Evolutionary conservation across 2,329 filamentous ascomycete genomes (phyloP), one percentile per base, ranked within the genome.

Genomic region (Pseudogymnoascus sp.): DNA sequence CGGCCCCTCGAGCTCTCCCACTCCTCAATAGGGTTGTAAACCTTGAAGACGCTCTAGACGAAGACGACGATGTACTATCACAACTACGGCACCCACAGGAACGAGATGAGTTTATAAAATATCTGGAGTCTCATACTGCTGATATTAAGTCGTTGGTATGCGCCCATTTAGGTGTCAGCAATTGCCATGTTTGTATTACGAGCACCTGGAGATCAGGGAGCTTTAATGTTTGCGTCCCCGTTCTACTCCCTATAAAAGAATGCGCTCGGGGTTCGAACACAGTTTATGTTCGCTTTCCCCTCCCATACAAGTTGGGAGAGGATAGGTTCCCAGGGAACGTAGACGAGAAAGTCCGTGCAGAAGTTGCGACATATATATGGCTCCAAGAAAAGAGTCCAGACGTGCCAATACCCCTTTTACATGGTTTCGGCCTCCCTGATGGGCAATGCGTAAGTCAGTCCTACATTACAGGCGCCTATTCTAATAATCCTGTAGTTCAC

Each of bases 271-370:
- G n/a, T 5, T 2, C 36, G 15, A 40, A n/a, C 6, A 40, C 15
- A 40, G 5, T 40, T 7, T 40, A 17, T 75, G 60, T 65, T 61
- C 21, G 71, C 11, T 71, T 72, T 63, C 69, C 75, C 53, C 65
- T 75, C 62, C 72, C 72, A 40, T 72, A 72, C 65, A 74, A 74
- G 60, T 64, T 77, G 10, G 77, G 76, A 4, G 77, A 79, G 61
- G 61, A 62, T 5, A 67, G 60, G 7, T 65, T 70, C 62, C 75
- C 75, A 5, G 78, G 76, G 10, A 78, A 73, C 38, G 71, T 73
- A 9, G 75, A 79, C 40, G 77, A 80, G 69, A 79, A 80, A 70
- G 23, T 79, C 1, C 65, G 70, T 8, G 69, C 69, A 62, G 76
- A 78, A 68, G 74, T 71, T 17, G 76, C 71, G 1, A 75, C 75